Evolutionary conservation across 148 eudicot species (phyloP).

Genomic region (Drosera capensis): DNA sequence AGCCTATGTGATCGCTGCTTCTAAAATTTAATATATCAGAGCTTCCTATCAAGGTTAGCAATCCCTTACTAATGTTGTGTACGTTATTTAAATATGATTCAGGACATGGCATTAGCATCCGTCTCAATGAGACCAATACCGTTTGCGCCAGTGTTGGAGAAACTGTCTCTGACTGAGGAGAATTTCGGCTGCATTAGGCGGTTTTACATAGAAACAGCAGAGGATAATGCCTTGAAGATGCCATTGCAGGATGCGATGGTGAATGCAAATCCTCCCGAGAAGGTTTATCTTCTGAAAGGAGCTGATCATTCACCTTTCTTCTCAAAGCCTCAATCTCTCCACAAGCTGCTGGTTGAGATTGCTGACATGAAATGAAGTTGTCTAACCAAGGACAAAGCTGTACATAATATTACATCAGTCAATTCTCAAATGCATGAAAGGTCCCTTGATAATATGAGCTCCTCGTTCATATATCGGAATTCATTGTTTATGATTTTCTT

Average conservation of each 20-base stretch:
- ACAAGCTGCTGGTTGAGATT: slow-evolving; percentile 61
- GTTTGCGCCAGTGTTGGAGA: slow-evolving; percentile 69
- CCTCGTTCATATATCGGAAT: too few relatives aligned
- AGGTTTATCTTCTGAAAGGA: slow-evolving; percentile 60
- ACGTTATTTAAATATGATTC: background rate
- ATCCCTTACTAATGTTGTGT: background rate
- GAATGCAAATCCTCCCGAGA: slow-evolving; percentile 54
- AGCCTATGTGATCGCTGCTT: background rate
- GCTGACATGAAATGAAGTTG: slow-evolving; percentile 22
- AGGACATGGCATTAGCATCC: slow-evolving; percentile 85
- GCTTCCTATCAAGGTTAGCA: background rate
- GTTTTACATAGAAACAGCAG: slow-evolving; percentile 60
- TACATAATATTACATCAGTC: too few relatives aligned
- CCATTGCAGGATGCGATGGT: slow-evolving; percentile 48
- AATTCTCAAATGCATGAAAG: too few relatives aligned
- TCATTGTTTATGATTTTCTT: too few relatives aligned
- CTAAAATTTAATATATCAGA: background rate
- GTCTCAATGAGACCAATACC: slow-evolving; percentile 93
- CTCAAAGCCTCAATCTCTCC: slow-evolving; percentile 89
- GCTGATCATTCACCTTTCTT: slow-evolving; percentile 94
- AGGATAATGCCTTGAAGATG: slow-evolving; percentile 61
- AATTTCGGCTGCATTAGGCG: slow-evolving; percentile 68
- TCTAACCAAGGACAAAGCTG: too few relatives aligned
- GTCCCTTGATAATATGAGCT: too few relatives aligned
- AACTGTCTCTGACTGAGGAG: slow-evolving; percentile 41